Conservation (phyloP, 306 rosid genomes). For the Spatholobus suberectus region DNA sequence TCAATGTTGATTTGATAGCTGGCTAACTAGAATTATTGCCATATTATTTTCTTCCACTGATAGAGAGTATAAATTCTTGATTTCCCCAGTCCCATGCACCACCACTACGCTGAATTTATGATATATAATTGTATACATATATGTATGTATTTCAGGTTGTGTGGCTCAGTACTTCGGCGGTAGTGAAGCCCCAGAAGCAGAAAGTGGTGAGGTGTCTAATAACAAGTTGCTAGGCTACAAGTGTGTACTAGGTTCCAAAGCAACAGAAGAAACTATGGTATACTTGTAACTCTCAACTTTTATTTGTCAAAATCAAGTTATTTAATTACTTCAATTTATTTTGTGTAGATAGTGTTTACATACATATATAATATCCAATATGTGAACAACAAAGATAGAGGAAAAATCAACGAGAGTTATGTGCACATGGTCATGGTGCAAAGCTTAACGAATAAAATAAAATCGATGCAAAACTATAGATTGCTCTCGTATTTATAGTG, state of each 20-base stretch:
- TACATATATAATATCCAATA: not conserved
- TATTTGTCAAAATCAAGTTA: not conserved
- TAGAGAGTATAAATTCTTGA: not conserved
- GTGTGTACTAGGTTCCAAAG: conserved; percentile 71
- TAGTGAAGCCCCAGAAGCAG: conserved; percentile 21
- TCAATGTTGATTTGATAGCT: not conserved
- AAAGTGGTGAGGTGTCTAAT: conserved; percentile 40
- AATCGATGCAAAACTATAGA: not conserved
- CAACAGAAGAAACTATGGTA: conserved; percentile 78
- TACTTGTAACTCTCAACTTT: not conserved
- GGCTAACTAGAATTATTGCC: not conserved
- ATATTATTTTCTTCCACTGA: not conserved
- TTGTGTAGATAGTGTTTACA: not conserved
- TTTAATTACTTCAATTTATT: not conserved
- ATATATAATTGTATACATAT: not conserved
- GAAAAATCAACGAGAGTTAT: not conserved
- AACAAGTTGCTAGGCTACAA: conserved; percentile 63
- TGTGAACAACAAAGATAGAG: not conserved
- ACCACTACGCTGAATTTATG: not conserved
- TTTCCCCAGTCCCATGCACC: not conserved
- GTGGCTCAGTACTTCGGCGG: conserved; percentile 54
- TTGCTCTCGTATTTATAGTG: not conserved
- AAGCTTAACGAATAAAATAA: not conserved
- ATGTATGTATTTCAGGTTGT: conserved; percentile 55
- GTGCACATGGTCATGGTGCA: not conserved